Evolutionary conservation across 2,329 filamentous ascomycete genomes (phyloP).

Genomic region (Phialophora verrucosa): DNA sequence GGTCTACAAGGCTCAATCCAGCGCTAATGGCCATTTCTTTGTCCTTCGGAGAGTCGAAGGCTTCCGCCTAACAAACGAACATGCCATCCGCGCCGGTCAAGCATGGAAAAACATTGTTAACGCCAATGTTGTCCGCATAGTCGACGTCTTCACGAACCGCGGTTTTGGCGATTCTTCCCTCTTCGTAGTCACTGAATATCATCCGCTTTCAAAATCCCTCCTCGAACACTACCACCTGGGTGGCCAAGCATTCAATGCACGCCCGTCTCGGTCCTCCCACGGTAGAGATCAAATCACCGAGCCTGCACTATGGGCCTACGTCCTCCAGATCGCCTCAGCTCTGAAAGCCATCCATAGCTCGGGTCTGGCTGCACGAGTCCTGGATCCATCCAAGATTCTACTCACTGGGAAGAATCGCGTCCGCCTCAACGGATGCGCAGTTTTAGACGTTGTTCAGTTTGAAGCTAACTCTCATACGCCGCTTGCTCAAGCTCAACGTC

Average conservation of each 20-base stretch:
- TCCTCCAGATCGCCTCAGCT: slow-evolving; percentile 87
- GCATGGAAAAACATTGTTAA: slow-evolving; percentile 87
- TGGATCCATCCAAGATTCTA: slow-evolving; percentile 87
- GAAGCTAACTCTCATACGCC: slow-evolving; percentile 66
- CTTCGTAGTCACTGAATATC: slow-evolving; percentile 91
- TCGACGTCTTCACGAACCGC: slow-evolving; percentile 91
- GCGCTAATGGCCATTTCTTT: slow-evolving; percentile 87
- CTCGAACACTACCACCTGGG: slow-evolving; percentile 72
- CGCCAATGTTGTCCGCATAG: slow-evolving; percentile 80
- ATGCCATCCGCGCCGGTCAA: slow-evolving; percentile 82
- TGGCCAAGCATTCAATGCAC: slow-evolving; percentile 45
- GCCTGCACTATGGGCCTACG: slow-evolving; percentile 84
- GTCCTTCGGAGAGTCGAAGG: slow-evolving; percentile 85
- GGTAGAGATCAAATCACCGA: slow-evolving; percentile 67
- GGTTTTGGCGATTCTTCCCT: slow-evolving; percentile 94
- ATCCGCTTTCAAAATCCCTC: slow-evolving; percentile 87
- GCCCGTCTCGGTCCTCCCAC: slow-evolving; percentile 48
- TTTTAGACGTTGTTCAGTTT: slow-evolving; percentile 86
- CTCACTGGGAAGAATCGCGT: slow-evolving; percentile 89
- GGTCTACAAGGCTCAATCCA: slow-evolving; percentile 92
- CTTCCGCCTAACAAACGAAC: slow-evolving; percentile 85
- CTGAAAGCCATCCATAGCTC: slow-evolving; percentile 82
- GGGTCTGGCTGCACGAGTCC: slow-evolving; percentile 81
- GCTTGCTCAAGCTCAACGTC: slow-evolving; percentile 78
- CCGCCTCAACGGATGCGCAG: slow-evolving; percentile 82